Conservation (phyloP, 305 asterid genomes). For the Fraxinus dipetala region DNA sequence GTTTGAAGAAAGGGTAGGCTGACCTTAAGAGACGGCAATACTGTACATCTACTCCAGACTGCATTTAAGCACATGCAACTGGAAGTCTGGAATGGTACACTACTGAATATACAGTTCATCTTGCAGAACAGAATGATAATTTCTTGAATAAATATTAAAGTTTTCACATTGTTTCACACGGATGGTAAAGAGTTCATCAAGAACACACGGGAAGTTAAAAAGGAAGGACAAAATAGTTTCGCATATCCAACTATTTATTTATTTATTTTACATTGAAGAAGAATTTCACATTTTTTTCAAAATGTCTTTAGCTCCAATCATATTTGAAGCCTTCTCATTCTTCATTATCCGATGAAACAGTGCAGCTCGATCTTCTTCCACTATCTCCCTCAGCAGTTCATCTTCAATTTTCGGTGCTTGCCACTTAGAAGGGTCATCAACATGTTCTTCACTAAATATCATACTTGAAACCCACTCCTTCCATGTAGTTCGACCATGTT, state of each 20-base stretch:
- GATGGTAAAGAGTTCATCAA: background rate
- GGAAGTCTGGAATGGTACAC: background rate
- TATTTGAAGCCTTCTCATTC: constrained; percentile 90
- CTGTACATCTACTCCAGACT: background rate
- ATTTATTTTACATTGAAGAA: background rate
- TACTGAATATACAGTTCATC: background rate
- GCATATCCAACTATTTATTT: background rate
- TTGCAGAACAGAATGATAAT: background rate
- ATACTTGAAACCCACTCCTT: constrained; percentile 98
- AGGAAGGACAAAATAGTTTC: background rate
- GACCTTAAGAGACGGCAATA: background rate
- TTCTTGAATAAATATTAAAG: background rate
- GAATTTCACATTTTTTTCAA: constrained; percentile 27
- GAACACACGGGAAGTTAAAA: background rate
- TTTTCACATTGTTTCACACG: background rate
- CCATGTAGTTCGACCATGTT: constrained; percentile 87
- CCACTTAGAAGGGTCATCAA: constrained; percentile 93
- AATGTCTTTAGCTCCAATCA: constrained; percentile 65
- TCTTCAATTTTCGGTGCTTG: constrained; percentile 94
- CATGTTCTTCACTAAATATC: constrained; percentile 91
- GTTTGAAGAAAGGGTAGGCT: background rate
- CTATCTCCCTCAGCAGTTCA: constrained; percentile 84
- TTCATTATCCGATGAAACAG: constrained; percentile 84
- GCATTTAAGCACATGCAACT: background rate
- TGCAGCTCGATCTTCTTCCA: constrained; percentile 87